Base-by-base conservation (phyloP, 352 stramenopile species). In the Globisporangium rhizosaccharum region DNA sequence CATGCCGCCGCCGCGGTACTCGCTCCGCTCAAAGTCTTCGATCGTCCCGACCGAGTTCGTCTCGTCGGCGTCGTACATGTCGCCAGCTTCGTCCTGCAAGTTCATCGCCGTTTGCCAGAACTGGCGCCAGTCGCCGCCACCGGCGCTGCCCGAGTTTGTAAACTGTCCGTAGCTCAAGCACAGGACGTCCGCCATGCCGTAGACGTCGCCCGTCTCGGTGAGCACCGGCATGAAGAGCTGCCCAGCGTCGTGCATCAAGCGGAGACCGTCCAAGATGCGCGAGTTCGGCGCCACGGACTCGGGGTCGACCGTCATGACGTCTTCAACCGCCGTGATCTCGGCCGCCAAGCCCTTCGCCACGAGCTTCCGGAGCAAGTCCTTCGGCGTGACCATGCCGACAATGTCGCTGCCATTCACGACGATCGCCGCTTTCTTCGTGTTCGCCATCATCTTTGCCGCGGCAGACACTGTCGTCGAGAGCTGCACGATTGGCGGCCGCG, bases 71-170 rank as follows among this genome's bases (percentile, higher is more conserved):
- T 90, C 87, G 59, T 90, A 92, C 56, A 84, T 79, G 44, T 73
- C 79, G 8, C 82, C 82, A 8, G 85, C 73, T 63, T 96, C 82
- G 46, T 96, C 87, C 56, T 96, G 83, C 9, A 94, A 59, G 47
- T 92, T 90, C 73, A 96, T 89, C 0, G 85, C 85, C 1, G 79
- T 90, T 58, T 96, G 85, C 87, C 87, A 96, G 61, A 96, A 96
- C 61, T 92, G 81, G 20, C 82, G 73, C 87, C 87, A 96, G 64
- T 94, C 87, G 23, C 85, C 85, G 45, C 85, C 85, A 1, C 72
- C 82, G 26, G 64, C 81, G 23, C 79, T 80, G 53, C 73, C 71
- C n/a, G 85, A 88, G 55, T 85, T 91, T 18, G 83, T 80, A 62
- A 96, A 96, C 70, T 96, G 86, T 12, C 83, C 82, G 51, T 93